phyloP scores from a whole-genome alignment of 176 grass and related monocot genomes.

The Juncus inflexus region DNA sequence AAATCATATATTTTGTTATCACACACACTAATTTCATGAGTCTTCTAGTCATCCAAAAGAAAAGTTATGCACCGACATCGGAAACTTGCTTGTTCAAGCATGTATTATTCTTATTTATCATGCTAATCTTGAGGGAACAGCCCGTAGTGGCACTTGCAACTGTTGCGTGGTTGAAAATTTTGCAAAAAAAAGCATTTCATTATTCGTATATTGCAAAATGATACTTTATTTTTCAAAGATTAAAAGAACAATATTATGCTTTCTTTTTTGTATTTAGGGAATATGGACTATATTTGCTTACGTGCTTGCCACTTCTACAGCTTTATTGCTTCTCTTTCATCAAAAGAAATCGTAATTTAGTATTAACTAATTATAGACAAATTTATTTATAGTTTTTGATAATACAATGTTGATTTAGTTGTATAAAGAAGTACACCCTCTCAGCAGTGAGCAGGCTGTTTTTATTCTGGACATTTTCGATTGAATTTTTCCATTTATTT shows the following conservation, averaged over 20 bases:
- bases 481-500: no score
- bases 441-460: not conserved
- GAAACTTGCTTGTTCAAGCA: no score
- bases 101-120: no score
- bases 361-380: no score
- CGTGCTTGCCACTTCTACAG: conserved; percentile 48
- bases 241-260: not conserved
- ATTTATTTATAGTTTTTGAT: conserved; percentile 3
- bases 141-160: conserved; percentile 68
- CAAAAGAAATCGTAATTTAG: conserved; percentile 27
- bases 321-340: conserved; percentile 57
- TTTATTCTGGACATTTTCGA: no score
- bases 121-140: conserved; percentile 60
- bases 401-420: not conserved
- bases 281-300: conserved; percentile 73
- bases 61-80: no score
- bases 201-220: no score
- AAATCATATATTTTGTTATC: no score
- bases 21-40: no score
- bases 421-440: conserved; percentile 12
- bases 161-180: conserved; percentile 95
- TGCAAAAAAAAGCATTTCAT: no score
- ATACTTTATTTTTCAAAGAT: not conserved
- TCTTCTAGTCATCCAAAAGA: no score
- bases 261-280: conserved; percentile 40